A percentile compares a stretch with the other conserved stretches of the same genome.
These are phyloP conservation scores for Paramecium caudatum DNA, from an alignment of 73 alveolate genomes.

Conservation along the genomic window DNA sequence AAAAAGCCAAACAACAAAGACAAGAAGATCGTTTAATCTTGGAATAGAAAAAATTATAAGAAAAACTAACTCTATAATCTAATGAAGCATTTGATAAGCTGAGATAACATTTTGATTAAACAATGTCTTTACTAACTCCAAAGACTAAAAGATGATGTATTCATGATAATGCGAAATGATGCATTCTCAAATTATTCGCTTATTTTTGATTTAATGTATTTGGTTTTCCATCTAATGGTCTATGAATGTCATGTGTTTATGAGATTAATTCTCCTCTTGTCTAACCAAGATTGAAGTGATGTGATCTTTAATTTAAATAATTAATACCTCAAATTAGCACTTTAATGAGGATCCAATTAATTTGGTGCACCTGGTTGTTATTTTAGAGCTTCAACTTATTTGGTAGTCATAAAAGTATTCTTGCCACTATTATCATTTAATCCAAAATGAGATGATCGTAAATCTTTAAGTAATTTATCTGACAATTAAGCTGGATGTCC, in stretches of 20 bases:
- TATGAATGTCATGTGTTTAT: slow-evolving; percentile 68
- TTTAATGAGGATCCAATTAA: slow-evolving; percentile 28
- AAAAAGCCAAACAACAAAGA: not conserved
- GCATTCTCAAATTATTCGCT: slow-evolving; percentile 60
- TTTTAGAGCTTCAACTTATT: not conserved
- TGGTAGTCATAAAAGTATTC: slow-evolving; percentile 41
- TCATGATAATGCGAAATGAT: slow-evolving; percentile 65
- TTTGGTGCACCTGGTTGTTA: slow-evolving; percentile 17
- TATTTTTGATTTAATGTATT: slow-evolving; percentile 38
- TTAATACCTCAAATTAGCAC: slow-evolving; percentile 51
- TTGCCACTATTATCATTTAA: slow-evolving; percentile 20
- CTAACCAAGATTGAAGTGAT: slow-evolving; percentile 49
- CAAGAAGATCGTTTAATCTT: not conserved
- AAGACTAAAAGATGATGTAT: slow-evolving; percentile 6
- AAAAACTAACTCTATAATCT: not conserved
- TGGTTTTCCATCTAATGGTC: slow-evolving; percentile 65
- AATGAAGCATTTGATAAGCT: not conserved
- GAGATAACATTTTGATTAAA: slow-evolving; percentile 30
- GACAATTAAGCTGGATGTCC: slow-evolving; percentile 47
- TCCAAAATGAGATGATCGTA: slow-evolving; percentile 66
- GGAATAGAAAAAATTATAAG: slow-evolving; percentile 39
- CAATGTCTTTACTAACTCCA: not conserved
- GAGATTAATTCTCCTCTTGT: slow-evolving; percentile 37
- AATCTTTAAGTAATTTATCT: slow-evolving; percentile 37
- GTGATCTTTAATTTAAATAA: not conserved